Percentiles rank a stretch among this genome's conserved stretches.
phyloP scores from a whole-genome alignment of 768 basidiomycete species.

The Botryobasidium botryosum region DNA sequence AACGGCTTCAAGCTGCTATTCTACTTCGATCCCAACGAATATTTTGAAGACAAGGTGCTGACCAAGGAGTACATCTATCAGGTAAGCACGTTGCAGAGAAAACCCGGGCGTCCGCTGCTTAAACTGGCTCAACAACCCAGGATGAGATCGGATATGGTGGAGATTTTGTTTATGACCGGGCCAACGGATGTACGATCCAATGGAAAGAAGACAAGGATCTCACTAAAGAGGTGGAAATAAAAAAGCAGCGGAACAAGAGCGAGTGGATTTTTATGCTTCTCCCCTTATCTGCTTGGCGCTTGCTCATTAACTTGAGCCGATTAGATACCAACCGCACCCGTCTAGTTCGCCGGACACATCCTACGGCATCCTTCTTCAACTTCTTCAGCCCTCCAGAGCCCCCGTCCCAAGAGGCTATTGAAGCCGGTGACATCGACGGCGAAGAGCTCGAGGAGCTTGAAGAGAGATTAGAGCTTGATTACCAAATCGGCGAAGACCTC shows the following conservation, averaged over 20 bases:
- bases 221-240: conserved; percentile 94
- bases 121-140: too few species aligned
- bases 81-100: conserved; percentile 18
- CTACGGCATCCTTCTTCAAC: conserved; percentile 96
- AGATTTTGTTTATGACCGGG: conserved; percentile 92
- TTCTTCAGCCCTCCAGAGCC: conserved; percentile 80
- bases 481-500: conserved; percentile 95
- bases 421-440: conserved; percentile 57
- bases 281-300: conserved; percentile 1
- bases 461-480: conserved; percentile 87
- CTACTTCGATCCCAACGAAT: conserved; percentile 66
- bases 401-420: conserved; percentile 48
- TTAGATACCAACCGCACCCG: conserved; percentile 31
- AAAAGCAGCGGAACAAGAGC: conserved; percentile 99
- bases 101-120: conserved; percentile 1
- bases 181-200: conserved; percentile 78
- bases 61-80: conserved; percentile 88
- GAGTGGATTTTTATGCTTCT: conserved; percentile 16
- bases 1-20: conserved; percentile 79
- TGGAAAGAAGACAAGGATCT: conserved; percentile 99
- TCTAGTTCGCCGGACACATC: conserved; percentile 54
- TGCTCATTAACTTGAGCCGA: background rate
- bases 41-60: conserved; percentile 67
- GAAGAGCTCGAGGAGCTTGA: conserved; percentile 84
- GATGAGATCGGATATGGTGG: conserved; percentile 89